Percentiles rank a stretch among this genome's conserved stretches.
These are phyloP conservation scores for Lablab purpureus DNA, from an alignment of 306 rosid species.

Conservation along the genomic window DNA sequence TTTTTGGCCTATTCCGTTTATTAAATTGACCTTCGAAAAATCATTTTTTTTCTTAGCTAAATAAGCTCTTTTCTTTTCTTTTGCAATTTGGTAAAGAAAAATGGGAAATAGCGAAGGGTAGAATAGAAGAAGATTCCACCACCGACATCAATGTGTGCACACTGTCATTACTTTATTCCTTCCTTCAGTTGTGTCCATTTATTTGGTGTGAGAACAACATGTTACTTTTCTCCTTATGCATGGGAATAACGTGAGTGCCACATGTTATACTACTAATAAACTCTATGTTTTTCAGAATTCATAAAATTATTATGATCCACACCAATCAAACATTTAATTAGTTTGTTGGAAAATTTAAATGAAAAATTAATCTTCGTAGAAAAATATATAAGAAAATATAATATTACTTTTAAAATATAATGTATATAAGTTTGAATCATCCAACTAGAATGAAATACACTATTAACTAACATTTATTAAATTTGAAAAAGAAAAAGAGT, in stretches of 20 bases:
- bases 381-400: too few species aligned
- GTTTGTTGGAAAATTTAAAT: too few species aligned
- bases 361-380: too few species aligned
- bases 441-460: too few species aligned
- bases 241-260: slow-evolving; percentile 14
- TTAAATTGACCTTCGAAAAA: neutral
- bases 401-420: too few species aligned
- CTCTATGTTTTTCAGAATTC: neutral
- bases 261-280: slow-evolving; percentile 2
- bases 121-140: slow-evolving; percentile 42
- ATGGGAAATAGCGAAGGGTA: slow-evolving; percentile 31
- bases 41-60: neutral
- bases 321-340: neutral
- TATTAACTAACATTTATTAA: too few species aligned
- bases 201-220: slow-evolving; percentile 13
- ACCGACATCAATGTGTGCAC: slow-evolving; percentile 34
- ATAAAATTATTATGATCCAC: neutral
- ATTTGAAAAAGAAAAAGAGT: too few species aligned
- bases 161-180: slow-evolving; percentile 47
- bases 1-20: neutral
- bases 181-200: slow-evolving; percentile 32
- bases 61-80: neutral
- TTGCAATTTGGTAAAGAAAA: neutral
- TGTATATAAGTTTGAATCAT: too few species aligned
- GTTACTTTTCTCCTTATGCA: slow-evolving; percentile 36